phyloP scores from a whole-genome alignment of 345 rosid genomes.

The Brassica juncea region DNA sequence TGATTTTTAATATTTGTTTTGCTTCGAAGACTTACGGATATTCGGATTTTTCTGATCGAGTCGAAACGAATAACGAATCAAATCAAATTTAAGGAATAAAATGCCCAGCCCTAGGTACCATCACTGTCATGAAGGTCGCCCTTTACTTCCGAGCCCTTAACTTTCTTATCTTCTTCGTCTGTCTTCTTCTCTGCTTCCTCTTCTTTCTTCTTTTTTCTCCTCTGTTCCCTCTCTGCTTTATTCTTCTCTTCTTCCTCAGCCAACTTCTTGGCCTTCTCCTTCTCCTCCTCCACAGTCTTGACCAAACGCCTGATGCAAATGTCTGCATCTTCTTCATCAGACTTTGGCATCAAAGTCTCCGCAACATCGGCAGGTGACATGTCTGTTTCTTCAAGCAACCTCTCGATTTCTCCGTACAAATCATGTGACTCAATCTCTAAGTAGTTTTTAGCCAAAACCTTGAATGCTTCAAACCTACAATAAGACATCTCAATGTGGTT shows the following conservation, averaged over 20 bases:
- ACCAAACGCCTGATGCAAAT: conserved; percentile 41
- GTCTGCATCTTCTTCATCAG: conserved; percentile 30
- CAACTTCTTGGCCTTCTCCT: conserved; percentile 29
- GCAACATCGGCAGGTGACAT: conserved; percentile 56
- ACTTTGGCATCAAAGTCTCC: conserved; percentile 48
- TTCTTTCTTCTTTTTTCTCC: conserved; percentile 14
- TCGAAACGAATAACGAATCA: too few species aligned
- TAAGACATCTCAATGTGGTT: too few species aligned
- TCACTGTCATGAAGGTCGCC: too few species aligned
- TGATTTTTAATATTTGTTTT: too few species aligned
- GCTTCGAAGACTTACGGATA: too few species aligned
- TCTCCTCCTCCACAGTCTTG: conserved; percentile 38
- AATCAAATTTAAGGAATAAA: too few species aligned
- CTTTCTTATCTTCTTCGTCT: not conserved
- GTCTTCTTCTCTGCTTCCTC: not conserved
- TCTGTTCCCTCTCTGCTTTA: conserved; percentile 24
- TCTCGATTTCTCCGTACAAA: conserved; percentile 13
- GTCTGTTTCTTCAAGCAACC: conserved; percentile 38
- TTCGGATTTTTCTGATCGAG: too few species aligned
- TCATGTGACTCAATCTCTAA: conserved; percentile 17
- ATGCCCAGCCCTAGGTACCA: too few species aligned
- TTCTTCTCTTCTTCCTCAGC: conserved; percentile 31
- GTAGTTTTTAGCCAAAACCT: conserved; percentile 18
- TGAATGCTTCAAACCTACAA: not conserved
- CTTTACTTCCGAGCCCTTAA: too few species aligned